phyloP scores from a whole-genome alignment of 2,329 filamentous ascomycete genomes.

The Eurotiales sp. region DNA sequence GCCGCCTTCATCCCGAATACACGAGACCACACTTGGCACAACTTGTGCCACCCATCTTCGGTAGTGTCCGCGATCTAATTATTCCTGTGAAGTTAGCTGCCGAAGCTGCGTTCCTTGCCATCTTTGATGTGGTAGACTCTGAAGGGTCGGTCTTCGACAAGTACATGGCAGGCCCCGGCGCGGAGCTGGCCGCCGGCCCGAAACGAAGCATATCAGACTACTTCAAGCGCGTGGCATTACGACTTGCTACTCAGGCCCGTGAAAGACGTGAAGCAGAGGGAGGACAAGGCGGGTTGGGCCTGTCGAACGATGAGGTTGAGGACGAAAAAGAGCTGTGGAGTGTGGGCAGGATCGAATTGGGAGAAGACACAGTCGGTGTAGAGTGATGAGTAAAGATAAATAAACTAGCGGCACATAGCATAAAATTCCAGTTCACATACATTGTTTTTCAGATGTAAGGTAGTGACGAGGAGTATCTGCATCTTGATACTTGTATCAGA shows the following conservation, averaged over 20 bases:
- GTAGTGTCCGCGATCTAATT: conserved; percentile 81
- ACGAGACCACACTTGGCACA: conserved; percentile 75
- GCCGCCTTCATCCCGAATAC: conserved; percentile 73
- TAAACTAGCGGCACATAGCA: no score
- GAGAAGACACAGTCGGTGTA: conserved; percentile 48
- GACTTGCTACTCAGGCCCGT: conserved; percentile 78
- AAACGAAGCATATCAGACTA: conserved; percentile 95
- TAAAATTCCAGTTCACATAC: background rate
- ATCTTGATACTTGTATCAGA: no score
- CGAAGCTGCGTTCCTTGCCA: conserved; percentile 85
- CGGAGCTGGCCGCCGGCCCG: conserved; percentile 63
- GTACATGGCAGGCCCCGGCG: conserved; percentile 69
- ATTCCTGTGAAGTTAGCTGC: conserved; percentile 95
- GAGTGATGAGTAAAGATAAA: conserved; percentile 28
- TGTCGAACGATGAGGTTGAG: conserved; percentile 87
- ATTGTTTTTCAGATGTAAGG: background rate
- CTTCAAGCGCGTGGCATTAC: conserved; percentile 86
- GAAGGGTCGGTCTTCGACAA: conserved; percentile 86
- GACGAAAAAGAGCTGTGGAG: conserved; percentile 96
- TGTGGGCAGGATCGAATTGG: conserved; percentile 83
- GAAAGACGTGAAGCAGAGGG: conserved; percentile 91
- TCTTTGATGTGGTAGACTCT: conserved; percentile 86
- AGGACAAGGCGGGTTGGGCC: conserved; percentile 75
- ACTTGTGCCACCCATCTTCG: conserved; percentile 81
- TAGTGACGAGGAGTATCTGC: no score